Conservation (phyloP, 805 yeast species). For the Saccharomyces eubayanus region DNA sequence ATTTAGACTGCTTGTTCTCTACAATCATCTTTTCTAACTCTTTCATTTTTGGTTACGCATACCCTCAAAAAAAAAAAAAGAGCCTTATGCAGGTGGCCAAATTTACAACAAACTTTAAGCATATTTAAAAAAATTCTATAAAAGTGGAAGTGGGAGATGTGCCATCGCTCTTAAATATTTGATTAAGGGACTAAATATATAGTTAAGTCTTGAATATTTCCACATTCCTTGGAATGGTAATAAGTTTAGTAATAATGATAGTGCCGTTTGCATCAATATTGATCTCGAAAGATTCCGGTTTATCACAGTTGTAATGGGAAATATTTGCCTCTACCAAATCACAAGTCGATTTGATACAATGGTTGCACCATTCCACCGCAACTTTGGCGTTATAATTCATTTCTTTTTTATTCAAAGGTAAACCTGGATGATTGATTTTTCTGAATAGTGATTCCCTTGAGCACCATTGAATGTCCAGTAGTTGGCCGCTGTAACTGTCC, state of each 20-base stretch:
- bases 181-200: neutral
- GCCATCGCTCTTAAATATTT: no score
- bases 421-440: constrained; percentile 14
- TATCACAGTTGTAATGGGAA: neutral
- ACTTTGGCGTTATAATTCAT: constrained; percentile 21
- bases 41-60: neutral
- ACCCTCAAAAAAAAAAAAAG: neutral
- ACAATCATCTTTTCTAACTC: neutral
- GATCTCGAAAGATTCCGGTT: constrained; percentile 16
- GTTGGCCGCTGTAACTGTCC: constrained; percentile 18
- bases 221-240: constrained; percentile 10
- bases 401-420: constrained; percentile 9
- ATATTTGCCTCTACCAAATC: constrained; percentile 7
- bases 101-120: no score
- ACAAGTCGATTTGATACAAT: constrained; percentile 15
- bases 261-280: constrained; percentile 8
- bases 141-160: neutral
- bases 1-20: neutral
- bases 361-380: constrained; percentile 24
- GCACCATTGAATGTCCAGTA: constrained; percentile 19
- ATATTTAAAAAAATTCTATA: neutral
- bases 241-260: constrained; percentile 8
- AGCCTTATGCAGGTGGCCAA: neutral
- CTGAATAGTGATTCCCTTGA: constrained; percentile 15
- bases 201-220: neutral